These are phyloP conservation scores for Candida maris DNA, from an alignment of 805 yeast species.

Conservation along the genomic window DNA sequence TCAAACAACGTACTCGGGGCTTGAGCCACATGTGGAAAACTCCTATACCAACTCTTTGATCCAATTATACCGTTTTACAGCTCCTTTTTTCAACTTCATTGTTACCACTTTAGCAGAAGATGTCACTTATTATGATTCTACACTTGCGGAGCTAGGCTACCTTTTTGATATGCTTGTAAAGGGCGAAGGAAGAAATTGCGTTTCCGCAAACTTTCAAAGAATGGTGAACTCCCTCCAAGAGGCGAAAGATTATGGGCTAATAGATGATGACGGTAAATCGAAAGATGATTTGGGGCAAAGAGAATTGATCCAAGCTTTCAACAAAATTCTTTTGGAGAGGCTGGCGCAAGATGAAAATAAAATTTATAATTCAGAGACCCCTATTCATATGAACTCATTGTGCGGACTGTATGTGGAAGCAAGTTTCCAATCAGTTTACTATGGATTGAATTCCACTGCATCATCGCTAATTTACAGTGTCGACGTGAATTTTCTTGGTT, in stretches of 20 bases:
- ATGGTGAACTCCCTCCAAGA: constrained; percentile 45
- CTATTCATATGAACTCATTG: constrained; percentile 25
- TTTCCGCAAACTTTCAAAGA: constrained; percentile 74
- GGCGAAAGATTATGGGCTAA: constrained; percentile 49
- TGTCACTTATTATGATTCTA: constrained; percentile 42
- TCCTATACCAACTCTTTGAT: constrained; percentile 73
- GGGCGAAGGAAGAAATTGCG: constrained; percentile 74
- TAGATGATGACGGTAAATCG: constrained; percentile 46
- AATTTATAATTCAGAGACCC: constrained; percentile 22
- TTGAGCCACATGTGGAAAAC: constrained; percentile 84
- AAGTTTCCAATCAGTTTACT: constrained; percentile 37
- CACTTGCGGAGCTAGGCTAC: constrained; percentile 81
- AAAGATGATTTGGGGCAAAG: constrained; percentile 44
- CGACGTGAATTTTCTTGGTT: constrained; percentile 39
- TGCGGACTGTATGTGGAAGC: constrained; percentile 44
- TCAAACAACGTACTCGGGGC: constrained; percentile 67
- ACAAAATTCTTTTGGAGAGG: constrained; percentile 53
- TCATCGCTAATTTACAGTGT: constrained; percentile 36
- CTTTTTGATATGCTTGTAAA: constrained; percentile 87
- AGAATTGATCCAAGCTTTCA: constrained; percentile 48
- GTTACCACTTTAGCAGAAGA: constrained; percentile 54
- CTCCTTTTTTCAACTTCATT: constrained; percentile 66
- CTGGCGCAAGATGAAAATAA: constrained; percentile 47
- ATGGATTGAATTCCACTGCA: constrained; percentile 36
- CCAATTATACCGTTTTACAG: constrained; percentile 75